phyloP scores from a whole-genome alignment of 2,329 filamentous ascomycete genomes.

The Beauveria varroae region DNA sequence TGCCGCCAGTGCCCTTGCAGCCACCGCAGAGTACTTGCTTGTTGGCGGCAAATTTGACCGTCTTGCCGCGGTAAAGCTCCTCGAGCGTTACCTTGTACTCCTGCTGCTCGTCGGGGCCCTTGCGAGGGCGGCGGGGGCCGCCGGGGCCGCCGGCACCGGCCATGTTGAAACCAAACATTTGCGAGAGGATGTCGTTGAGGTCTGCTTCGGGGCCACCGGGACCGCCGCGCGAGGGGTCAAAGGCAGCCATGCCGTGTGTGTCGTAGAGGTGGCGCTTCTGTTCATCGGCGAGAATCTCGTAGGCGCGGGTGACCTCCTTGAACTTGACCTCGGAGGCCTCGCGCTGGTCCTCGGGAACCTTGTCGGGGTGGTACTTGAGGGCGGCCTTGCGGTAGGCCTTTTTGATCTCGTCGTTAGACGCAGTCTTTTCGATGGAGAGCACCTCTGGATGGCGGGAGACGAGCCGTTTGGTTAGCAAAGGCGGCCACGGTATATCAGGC shows the following conservation, averaged over 20 bases:
- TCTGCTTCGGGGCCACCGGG: slow-evolving; percentile 66
- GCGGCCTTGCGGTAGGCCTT: slow-evolving; percentile 95
- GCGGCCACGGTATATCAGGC: neutral
- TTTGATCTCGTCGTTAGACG: slow-evolving; percentile 76
- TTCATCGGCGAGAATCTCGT: slow-evolving; percentile 96
- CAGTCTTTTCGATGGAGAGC: slow-evolving; percentile 64
- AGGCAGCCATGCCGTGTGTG: slow-evolving; percentile 89
- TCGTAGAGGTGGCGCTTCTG: slow-evolving; percentile 91
- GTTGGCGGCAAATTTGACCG: slow-evolving; percentile 90
- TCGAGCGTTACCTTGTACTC: slow-evolving; percentile 87
- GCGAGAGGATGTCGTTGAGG: slow-evolving; percentile 83
- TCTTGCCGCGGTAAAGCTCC: slow-evolving; percentile 97
- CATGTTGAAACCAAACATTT: slow-evolving; percentile 81
- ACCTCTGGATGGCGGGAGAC: slow-evolving; percentile 49
- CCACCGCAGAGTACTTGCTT: slow-evolving; percentile 84
- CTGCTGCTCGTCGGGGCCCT: slow-evolving; percentile 78
- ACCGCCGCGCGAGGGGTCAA: slow-evolving; percentile 67
- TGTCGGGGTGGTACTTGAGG: slow-evolving; percentile 86
- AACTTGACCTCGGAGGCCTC: slow-evolving; percentile 84
- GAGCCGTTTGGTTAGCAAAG: neutral
- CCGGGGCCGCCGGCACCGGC: slow-evolving; percentile 45
- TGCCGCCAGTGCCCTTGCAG: slow-evolving; percentile 86
- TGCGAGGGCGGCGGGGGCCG: slow-evolving; percentile 54
- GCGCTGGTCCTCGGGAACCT: slow-evolving; percentile 80
- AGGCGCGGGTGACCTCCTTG: slow-evolving; percentile 88